These are phyloP conservation scores for Diaporthe destruens DNA, from an alignment of 2,329 filamentous ascomycete genomes.

Conservation along the genomic window DNA sequence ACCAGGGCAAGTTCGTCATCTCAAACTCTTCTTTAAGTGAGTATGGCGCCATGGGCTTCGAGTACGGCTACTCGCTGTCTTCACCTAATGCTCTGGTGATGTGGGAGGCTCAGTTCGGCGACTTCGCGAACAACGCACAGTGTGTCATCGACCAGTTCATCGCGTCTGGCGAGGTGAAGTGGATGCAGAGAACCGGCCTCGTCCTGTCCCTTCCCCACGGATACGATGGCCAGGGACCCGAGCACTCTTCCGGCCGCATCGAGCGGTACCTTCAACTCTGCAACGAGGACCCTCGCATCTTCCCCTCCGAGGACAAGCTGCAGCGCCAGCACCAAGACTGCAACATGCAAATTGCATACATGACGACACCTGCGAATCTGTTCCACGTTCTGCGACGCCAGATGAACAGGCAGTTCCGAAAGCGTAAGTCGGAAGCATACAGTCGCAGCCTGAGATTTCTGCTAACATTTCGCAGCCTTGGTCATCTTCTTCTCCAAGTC, in stretches of 20 bases:
- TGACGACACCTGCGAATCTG: conserved; percentile 94
- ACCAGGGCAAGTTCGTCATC: conserved; percentile 96
- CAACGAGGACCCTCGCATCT: conserved; percentile 96
- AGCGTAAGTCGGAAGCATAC: conserved; percentile 75
- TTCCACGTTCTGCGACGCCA: conserved; percentile 97
- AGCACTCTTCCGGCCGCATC: conserved; percentile 97
- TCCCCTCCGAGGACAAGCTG: conserved; percentile 88
- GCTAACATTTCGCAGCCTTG: conserved; percentile 71
- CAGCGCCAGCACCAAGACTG: conserved; percentile 98
- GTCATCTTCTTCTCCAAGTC: conserved; percentile 99
- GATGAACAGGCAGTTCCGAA: conserved; percentile 99
- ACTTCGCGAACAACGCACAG: conserved; percentile 99
- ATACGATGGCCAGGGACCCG: conserved; percentile 97
- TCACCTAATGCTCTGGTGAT: conserved; percentile 98
- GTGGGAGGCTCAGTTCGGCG: conserved; percentile 99
- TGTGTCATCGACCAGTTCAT: conserved; percentile 99
- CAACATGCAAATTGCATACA: conserved; percentile 98
- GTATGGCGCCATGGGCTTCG: conserved; percentile 86
- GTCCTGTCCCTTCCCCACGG: conserved; percentile 97
- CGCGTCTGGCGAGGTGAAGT: conserved; percentile 96
- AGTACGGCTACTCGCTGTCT: conserved; percentile 97
- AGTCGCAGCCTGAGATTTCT: conserved; percentile 35
- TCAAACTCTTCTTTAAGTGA: conserved; percentile 90
- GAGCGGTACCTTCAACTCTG: conserved; percentile 97
- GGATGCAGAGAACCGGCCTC: conserved; percentile 97